Base-by-base conservation (phyloP, 2,329 filamentous ascomycete species). In the Fusarium abutilonis region DNA sequence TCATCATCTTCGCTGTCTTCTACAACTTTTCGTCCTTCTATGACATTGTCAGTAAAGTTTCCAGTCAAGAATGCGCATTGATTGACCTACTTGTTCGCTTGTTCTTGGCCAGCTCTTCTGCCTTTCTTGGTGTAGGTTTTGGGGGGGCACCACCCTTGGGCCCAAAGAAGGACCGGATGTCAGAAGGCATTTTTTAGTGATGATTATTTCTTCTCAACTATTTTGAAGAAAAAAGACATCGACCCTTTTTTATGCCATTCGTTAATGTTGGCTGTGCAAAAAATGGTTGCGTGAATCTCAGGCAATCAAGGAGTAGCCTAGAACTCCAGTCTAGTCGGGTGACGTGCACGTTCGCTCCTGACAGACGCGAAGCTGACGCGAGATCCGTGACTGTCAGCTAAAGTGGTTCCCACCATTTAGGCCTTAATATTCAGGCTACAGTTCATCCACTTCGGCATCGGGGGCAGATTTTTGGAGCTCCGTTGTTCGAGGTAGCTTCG, bases 111-210 rank as follows among this genome's bases (percentile, higher is more conserved):
- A 80, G 66, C 46, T 78, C 77, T 54, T 80, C 80, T 36, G 73
- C 73, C 70, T 82, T 81, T 72, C 80, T 82, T 3, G 77, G 67
- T 10, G 76, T 68, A 32, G 80, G 77, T 67, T 84, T 81, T 43
- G 81, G 77, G 14, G 83, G 78, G 40, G 83, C 78, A 68, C 84
- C 83, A 47, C 86, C 86, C 75, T 93, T 93, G 60, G 90, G 87
- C 52, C 89, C 88, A 80, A 98, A 97, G 78, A 97, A 98, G 69
- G 83, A 92, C 72, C 93, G 86, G 72, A 97, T 98, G 77, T 98
- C 94, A 63, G 93, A 50, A 54, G 87, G 93, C 97, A 96, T 63
- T 60, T 61, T n/a, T 59, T 61, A 52, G 21, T 29, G 39, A 55
- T 48, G 28, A 26, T 56, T 39, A 34, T 52, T 31, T 48, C 23